Evolutionary conservation across 2,329 filamentous ascomycete species (phyloP).

Genomic region (Diaporthe destruens): DNA sequence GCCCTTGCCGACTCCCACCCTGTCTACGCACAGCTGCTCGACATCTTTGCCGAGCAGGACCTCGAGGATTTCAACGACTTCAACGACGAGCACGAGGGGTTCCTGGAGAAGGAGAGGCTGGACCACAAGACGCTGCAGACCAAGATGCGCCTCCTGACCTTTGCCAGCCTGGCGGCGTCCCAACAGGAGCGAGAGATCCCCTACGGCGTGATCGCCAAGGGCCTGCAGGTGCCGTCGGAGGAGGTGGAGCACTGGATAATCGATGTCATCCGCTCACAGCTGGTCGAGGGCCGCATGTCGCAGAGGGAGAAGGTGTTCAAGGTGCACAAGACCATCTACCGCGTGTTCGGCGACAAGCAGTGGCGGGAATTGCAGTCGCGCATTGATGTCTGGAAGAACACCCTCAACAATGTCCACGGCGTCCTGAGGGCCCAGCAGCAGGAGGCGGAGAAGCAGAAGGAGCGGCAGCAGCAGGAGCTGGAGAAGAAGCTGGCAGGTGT

Average conservation of each 20-base stretch:
- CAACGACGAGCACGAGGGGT: conserved; percentile 89
- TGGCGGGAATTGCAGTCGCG: conserved; percentile 94
- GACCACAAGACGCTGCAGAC: conserved; percentile 83
- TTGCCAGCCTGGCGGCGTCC: conserved; percentile 90
- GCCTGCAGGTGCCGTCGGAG: conserved; percentile 83
- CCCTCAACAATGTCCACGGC: conserved; percentile 80
- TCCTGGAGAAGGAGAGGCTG: conserved; percentile 80
- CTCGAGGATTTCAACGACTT: conserved; percentile 97
- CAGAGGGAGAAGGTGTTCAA: conserved; percentile 94
- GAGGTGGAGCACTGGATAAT: conserved; percentile 99
- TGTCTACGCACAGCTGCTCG: conserved; percentile 89
- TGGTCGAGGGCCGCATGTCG: conserved; percentile 96
- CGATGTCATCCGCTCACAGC: conserved; percentile 93
- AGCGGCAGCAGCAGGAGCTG: conserved; percentile 75
- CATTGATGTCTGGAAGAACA: conserved; percentile 90
- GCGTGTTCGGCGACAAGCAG: conserved; percentile 97
- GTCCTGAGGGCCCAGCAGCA: conserved; percentile 86
- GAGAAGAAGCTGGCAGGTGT: conserved; percentile 70
- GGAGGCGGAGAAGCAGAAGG: conserved; percentile 84
- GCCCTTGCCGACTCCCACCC: conserved; percentile 87
- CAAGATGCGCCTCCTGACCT: conserved; percentile 96
- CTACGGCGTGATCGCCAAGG: conserved; percentile 85
- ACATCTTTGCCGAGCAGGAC: conserved; percentile 94
- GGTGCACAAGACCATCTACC: conserved; percentile 95
- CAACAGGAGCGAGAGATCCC: conserved; percentile 88